Percentiles rank a stretch among this genome's conserved stretches.
These are phyloP conservation scores for Boletus pseudo-olivaceus DNA, from an alignment of 768 basidiomycete genomes.

Conservation along the genomic window DNA sequence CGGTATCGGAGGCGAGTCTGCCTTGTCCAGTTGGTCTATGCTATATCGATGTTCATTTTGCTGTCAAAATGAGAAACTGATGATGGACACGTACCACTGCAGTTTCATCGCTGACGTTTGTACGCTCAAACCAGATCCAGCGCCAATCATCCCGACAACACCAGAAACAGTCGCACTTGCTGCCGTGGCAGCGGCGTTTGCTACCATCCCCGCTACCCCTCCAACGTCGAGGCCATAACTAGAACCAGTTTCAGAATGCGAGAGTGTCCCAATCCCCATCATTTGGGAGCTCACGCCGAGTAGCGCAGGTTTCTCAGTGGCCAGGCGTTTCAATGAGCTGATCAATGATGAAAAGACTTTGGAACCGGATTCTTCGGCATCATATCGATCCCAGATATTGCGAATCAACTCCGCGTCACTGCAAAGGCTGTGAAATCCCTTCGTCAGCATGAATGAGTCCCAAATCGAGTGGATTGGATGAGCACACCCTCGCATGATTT, in stretches of 20 bases:
- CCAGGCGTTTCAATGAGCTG: constrained; percentile 77
- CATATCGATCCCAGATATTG: constrained; percentile 76
- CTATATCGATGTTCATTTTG: constrained; percentile 38
- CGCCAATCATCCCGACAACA: constrained; percentile 82
- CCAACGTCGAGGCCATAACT: constrained; percentile 60
- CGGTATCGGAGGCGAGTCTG: constrained; percentile 89
- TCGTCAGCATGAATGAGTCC: neutral
- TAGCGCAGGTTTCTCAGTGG: constrained; percentile 84
- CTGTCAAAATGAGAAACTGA: neutral
- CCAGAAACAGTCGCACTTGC: constrained; percentile 82
- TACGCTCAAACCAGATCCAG: constrained; percentile 65
- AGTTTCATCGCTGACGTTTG: constrained; percentile 81
- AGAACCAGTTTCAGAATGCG: constrained; percentile 28
- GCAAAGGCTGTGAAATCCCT: constrained; percentile 51
- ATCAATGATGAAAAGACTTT: constrained; percentile 77
- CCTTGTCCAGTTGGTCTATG: constrained; percentile 98
- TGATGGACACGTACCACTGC: constrained; percentile 63
- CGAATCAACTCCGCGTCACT: constrained; percentile 77
- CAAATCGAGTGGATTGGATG: neutral
- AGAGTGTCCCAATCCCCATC: constrained; percentile 67
- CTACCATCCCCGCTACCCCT: constrained; percentile 78
- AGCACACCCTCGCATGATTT: constrained; percentile 80
- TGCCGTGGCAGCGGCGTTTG: constrained; percentile 73
- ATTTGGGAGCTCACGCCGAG: constrained; percentile 80
- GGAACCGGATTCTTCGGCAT: constrained; percentile 55